These are phyloP conservation scores for Golubevia sp. DNA, from an alignment of 1,284 basidiomycete genomes.

Conservation along the genomic window DNA sequence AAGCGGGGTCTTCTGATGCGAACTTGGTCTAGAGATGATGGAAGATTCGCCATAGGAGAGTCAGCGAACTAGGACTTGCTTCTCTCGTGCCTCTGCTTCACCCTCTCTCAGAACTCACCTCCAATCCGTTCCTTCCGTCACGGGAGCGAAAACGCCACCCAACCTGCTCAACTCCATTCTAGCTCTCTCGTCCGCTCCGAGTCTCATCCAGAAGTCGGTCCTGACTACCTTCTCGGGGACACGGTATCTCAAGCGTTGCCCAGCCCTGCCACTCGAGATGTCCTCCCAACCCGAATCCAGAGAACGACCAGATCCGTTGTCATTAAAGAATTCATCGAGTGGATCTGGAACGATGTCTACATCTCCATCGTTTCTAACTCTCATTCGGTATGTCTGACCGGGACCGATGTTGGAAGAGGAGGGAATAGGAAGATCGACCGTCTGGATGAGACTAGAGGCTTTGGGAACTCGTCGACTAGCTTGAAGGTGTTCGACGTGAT, in stretches of 20 bases:
- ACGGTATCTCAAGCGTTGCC: slow-evolving; percentile 74
- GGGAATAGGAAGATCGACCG: slow-evolving; percentile 28
- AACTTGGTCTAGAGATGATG: not conserved
- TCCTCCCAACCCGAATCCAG: slow-evolving; percentile 60
- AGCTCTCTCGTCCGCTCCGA: slow-evolving; percentile 4
- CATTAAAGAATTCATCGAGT: slow-evolving; percentile 53
- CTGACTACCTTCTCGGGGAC: slow-evolving; percentile 91
- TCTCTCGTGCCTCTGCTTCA: not conserved
- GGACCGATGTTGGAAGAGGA: slow-evolving; percentile 65
- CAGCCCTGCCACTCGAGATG: slow-evolving; percentile 62
- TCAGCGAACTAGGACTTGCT: not conserved
- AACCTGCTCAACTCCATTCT: slow-evolving; percentile 1
- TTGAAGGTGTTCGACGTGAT: slow-evolving; percentile 81
- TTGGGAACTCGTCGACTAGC: slow-evolving; percentile 35
- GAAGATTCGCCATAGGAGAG: too few species aligned
- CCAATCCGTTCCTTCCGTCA: not conserved
- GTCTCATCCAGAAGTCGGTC: slow-evolving; percentile 88
- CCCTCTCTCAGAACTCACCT: not conserved
- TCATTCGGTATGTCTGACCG: slow-evolving; percentile 69
- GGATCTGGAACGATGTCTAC: slow-evolving; percentile 78
- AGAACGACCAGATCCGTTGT: not conserved
- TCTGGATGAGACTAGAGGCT: slow-evolving; percentile 16
- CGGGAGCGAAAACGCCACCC: not conserved
- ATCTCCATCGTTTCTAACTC: slow-evolving; percentile 85
- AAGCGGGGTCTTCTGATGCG: not conserved